Evolutionary conservation across 2,329 filamentous ascomycete genomes (phyloP).

Genomic region (Fusarium redolens): DNA sequence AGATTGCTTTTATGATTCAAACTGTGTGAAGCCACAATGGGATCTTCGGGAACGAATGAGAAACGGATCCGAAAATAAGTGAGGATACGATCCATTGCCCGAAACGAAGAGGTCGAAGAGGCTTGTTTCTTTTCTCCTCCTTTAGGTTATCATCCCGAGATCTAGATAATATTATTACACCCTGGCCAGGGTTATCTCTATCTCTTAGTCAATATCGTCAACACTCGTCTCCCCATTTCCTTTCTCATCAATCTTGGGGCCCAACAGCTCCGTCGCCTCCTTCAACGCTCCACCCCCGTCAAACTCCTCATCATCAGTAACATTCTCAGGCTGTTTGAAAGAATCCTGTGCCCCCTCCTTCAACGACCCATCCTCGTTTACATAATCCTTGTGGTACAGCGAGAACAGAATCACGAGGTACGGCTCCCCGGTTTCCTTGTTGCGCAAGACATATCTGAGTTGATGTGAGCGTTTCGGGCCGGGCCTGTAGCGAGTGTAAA

Average conservation of each 20-base stretch:
- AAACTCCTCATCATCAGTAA: conserved; percentile 37
- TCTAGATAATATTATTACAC: not conserved
- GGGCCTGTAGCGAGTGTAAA: conserved; percentile 44
- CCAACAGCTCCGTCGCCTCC: conserved; percentile 54
- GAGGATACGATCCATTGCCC: not conserved
- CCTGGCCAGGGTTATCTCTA: not conserved
- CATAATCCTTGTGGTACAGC: conserved; percentile 75
- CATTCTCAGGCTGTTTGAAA: conserved; percentile 15
- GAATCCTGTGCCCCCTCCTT: conserved; percentile 55
- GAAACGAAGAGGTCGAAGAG: not conserved
- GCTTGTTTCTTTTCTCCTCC: not conserved
- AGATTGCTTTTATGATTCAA: not conserved
- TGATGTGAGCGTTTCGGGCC: conserved; percentile 76
- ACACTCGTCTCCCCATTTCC: conserved; percentile 45
- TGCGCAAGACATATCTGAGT: conserved; percentile 92
- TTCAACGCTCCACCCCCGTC: conserved; percentile 53
- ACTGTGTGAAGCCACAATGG: not conserved
- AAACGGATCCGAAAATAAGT: not conserved
- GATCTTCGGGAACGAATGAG: not conserved
- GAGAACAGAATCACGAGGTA: conserved; percentile 87
- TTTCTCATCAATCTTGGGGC: conserved; percentile 38
- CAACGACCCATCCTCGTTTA: conserved; percentile 68
- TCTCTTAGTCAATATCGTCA: conserved; percentile 58
- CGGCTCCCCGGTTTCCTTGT: conserved; percentile 76
- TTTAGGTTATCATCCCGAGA: not conserved